phyloP scores from a whole-genome alignment of 345 rosid genomes.

The Eucalyptus tenuipes region DNA sequence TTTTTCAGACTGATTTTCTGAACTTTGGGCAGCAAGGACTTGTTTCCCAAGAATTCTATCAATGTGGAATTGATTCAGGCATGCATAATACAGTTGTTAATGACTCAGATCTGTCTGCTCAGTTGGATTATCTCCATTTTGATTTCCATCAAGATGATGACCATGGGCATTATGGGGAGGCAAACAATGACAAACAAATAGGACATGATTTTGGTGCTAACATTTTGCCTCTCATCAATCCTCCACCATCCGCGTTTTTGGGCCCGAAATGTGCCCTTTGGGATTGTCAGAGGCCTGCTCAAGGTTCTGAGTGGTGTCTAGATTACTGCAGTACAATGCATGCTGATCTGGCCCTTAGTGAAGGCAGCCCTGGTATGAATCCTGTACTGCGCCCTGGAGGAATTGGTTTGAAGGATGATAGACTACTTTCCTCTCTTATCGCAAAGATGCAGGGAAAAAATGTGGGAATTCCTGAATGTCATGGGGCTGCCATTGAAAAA shows the following conservation, averaged over 20 bases:
- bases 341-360: slow-evolving; percentile 47
- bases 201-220: slow-evolving; percentile 10
- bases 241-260: slow-evolving; percentile 71
- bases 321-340: slow-evolving; percentile 77
- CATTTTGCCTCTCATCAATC: slow-evolving; percentile 28
- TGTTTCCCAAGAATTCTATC: slow-evolving; percentile 31
- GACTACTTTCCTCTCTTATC: slow-evolving; percentile 44
- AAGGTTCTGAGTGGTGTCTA: slow-evolving; percentile 35
- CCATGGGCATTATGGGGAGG: slow-evolving; percentile 18
- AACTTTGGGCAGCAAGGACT: slow-evolving; percentile 16
- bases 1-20: slow-evolving; percentile 30
- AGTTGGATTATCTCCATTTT: slow-evolving; percentile 32
- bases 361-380: slow-evolving; percentile 44
- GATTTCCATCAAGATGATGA: slow-evolving; percentile 29
- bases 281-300: slow-evolving; percentile 91
- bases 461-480: slow-evolving; percentile 87
- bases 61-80: slow-evolving; percentile 11
- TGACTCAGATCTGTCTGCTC: slow-evolving; percentile 27
- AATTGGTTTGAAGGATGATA: slow-evolving; percentile 61
- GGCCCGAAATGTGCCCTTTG: slow-evolving; percentile 87
- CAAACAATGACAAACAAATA: slow-evolving; percentile 12
- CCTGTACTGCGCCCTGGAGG: slow-evolving; percentile 77
- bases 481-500: slow-evolving; percentile 74
- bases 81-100: slow-evolving; percentile 15
- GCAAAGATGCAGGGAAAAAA: slow-evolving; percentile 60